Base-by-base conservation (phyloP, 306 rosid species). In the Corylus americana region DNA sequence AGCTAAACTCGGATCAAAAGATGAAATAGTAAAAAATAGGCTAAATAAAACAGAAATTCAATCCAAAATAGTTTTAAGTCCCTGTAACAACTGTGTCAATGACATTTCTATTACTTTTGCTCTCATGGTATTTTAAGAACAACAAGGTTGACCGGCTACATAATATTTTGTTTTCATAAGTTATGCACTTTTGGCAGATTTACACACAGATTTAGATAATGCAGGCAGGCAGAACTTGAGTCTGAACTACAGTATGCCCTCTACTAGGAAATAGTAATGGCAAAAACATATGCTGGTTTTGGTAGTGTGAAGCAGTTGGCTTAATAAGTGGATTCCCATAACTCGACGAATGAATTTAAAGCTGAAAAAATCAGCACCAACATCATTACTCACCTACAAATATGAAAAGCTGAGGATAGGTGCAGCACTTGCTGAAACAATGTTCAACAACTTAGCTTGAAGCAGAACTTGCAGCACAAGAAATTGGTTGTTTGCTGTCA, bases 321-420 rank as follows among this genome's bases (percentile, higher is more conserved):
- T 45, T 63, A 29, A 54, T n/a, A 7, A 17, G 45, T 0, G 69
- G 29, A 3, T 17, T 64, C 45, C 45, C 70, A 31, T 14, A 14
- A 31, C 22, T 6, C n/a, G 47, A 27, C 1, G 0, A 18, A 42
- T 16, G n/a, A 42, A 13, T 62, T 62, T 10, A n/a, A 74, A 5
- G 58, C 62, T 3, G 49, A 53, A 39, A 77, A 68, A 74, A 39
- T 50, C 22, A 29, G 37, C 51, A 74, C 53, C 39, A 77, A 53
- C 80, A 75, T 57, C 79, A 47, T 37, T 42, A 57, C 82, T 86
- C 81, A 87, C 97, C 97, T 92, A 79, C 86, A 89, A 85, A 88
- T 77, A 86, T 80, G 87, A 86, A 80, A 91, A 86, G 92, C 86
- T 82, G 92, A 88, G 83, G 83, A 81, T 78, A 89, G 90, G 87